These are phyloP conservation scores for Circinella minor DNA, from an alignment of 371 early-diverging fungal genomes.

Conservation along the genomic window DNA sequence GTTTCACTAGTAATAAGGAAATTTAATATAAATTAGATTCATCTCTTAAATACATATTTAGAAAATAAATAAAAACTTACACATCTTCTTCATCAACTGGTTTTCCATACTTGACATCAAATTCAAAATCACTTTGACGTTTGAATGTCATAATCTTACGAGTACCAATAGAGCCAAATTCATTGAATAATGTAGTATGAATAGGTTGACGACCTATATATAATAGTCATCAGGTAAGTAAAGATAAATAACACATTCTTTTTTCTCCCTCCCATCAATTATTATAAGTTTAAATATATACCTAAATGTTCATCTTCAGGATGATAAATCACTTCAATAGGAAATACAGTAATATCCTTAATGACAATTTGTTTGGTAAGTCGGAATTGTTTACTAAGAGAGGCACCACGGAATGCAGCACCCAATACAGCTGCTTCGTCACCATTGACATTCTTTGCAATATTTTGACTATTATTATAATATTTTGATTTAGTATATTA, in stretches of 20 bases:
- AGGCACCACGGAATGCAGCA: slow-evolving; percentile 91
- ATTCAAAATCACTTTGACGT: slow-evolving; percentile 79
- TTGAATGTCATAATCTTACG: slow-evolving; percentile 88
- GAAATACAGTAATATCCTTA: slow-evolving; percentile 78
- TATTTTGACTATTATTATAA: slow-evolving; percentile 61
- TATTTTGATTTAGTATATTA: not conserved
- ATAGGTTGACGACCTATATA: slow-evolving; percentile 20
- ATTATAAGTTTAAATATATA: slow-evolving; percentile 6
- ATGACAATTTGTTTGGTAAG: slow-evolving; percentile 82
- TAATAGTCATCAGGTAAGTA: not conserved
- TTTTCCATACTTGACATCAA: slow-evolving; percentile 70
- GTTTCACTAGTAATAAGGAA: slow-evolving; percentile 19
- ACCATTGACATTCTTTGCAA: slow-evolving; percentile 92
- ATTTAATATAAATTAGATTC: not conserved
- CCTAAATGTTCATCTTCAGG: slow-evolving; percentile 59
- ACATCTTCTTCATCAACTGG: slow-evolving; percentile 32
- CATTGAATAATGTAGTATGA: slow-evolving; percentile 64
- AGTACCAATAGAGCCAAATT: slow-evolving; percentile 70
- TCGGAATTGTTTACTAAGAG: slow-evolving; percentile 85
- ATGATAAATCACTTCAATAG: slow-evolving; percentile 77
- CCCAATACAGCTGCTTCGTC: slow-evolving; percentile 97
- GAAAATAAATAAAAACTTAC: slow-evolving; percentile 23
- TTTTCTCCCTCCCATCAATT: not conserved
- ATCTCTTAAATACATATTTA: no score
- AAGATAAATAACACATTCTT: not conserved